Evolutionary conservation across 352 stramenopile genomes (phyloP), one percentile per base, ranked within the genome.

Genomic region (Globisporangium middletonii): DNA sequence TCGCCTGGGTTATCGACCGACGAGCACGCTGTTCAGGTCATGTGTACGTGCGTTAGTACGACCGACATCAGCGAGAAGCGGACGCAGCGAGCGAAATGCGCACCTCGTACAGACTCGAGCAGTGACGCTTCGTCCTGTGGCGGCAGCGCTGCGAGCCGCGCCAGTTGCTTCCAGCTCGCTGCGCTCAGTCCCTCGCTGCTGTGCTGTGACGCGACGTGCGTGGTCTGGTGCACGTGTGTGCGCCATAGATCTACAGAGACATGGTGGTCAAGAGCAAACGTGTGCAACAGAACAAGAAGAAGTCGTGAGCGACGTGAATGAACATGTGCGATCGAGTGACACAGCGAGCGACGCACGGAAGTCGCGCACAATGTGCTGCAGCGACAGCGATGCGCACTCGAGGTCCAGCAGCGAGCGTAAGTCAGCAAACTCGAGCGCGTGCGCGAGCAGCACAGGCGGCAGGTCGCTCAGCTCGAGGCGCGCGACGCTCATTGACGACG

Each of bases 1-100:
- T 84, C 75, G 42, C 76, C 79, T 41, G 57, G 57, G 56, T 82
- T 72, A 51, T 84, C 75, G 44, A 81, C 68, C 1, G 72, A 82
- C 37, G 72, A 78, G 53, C 65, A 84, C 4, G 67, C 74, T 83
- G 46, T 43, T 18, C 23, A 37, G 4, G 4, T 28, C 23, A 23
- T 6, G 11, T 8, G n/a, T 11, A 11, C 33, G 12, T n/a, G 9
- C 13, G 13, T 23, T 16, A 27, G 11, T 38, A 49, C 35, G n/a
- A 8, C 6, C 7, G 1, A 0, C 12, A 35, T 18, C 38, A 7
- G 13, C 8, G 48, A 27, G 23, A 15, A 43, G 50, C 13, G 28
- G 15, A n/a, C 30, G 8, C 7, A 43, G 35, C 2, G 12, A 53
- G 7, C 26, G 35, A 12, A 3, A 2, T 30, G 57, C 33, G 41